Conservation (phyloP, 768 basidiomycete genomes). For the Russula emetica region DNA sequence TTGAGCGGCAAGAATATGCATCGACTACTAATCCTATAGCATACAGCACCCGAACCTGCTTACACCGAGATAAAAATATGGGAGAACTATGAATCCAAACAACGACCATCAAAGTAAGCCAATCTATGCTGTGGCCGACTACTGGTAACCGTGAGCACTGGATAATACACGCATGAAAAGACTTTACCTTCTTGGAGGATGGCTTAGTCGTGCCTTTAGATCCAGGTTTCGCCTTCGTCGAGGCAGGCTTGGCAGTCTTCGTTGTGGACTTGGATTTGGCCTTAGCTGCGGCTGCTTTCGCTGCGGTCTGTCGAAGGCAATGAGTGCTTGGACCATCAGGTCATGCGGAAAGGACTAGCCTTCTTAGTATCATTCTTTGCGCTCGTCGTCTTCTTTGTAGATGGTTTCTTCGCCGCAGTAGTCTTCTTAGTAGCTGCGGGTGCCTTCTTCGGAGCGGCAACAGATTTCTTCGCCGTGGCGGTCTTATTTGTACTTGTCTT, state of each 20-base stretch:
- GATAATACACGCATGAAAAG: neutral
- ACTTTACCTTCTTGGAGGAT: constrained; percentile 16
- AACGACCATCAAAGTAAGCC: neutral
- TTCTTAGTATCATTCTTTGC: constrained; percentile 37
- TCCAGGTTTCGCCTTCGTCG: constrained; percentile 22
- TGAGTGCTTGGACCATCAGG: neutral
- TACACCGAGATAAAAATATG: constrained; percentile 27
- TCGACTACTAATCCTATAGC: constrained; percentile 29
- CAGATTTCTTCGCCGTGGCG: constrained; percentile 33
- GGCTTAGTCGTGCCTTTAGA: constrained; percentile 19
- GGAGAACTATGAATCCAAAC: constrained; percentile 3
- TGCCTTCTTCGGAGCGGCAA: constrained; percentile 37
- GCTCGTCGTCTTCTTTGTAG: constrained; percentile 28
- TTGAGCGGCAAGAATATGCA: constrained; percentile 2
- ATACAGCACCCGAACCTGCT: constrained; percentile 24
- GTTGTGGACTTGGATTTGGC: constrained; percentile 17
- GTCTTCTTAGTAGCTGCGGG: constrained; percentile 35
- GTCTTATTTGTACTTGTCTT: constrained; percentile 35
- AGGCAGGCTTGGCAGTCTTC: constrained; percentile 16
- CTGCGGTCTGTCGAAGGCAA: constrained; percentile 14
- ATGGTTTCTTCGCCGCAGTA: constrained; percentile 36
- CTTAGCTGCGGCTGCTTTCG: constrained; percentile 23
- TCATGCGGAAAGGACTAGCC: constrained; percentile 27
- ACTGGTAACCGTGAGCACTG: neutral
- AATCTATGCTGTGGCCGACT: constrained; percentile 19